Evolutionary conservation across 192 early-diverging fungal genomes (phyloP), one percentile per base, ranked within the genome.

Genomic region (Lobulomyces angularis): DNA sequence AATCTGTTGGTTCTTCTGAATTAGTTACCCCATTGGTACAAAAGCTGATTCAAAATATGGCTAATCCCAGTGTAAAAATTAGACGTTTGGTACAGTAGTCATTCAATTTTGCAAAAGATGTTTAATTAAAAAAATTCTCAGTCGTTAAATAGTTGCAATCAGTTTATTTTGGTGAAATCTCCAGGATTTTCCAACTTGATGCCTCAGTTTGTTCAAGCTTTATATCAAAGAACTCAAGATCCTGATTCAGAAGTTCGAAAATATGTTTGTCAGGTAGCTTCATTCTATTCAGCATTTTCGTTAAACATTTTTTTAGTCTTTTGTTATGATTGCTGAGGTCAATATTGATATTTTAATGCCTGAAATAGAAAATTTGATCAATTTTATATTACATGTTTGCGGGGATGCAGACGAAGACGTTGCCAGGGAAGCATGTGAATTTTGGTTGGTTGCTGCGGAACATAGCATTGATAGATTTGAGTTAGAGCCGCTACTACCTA

Each of bases 371-470:
- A 81, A 81, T 50, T 75, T 97, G 21, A 83, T 96, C 37, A 77
- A 84, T 54, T 99, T 92, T 59, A 97, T 99, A 85, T 70, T 99
- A 7, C 83, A 78, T 58, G 86, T 81, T 33, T 97, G 85, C n/a
- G 79, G 85, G 68, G 52, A 48, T 43, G 66, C 72, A 14, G 85
- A 94, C 44, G 71, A 83, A 16, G 67, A 77, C 23, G 76, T 97
- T 35, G 93, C 93, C n/a, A 67, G 94, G 45, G 96, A 97, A 61
- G 93, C 93, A 7, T 90, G 88, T 59, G 96, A 99, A 65, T 99
- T 99, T 62, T 99, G 93, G 93, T 58, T 94, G 25, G 81, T 83
- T 28, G 88, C 96, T 71, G 88, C 86, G 39, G 95, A 99, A 61
- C 88, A 91, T 48, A 81, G 87, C 32, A 74, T 73, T 21, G 50